Base-by-base conservation (phyloP, 192 early-diverging fungal genomes). In the Radiomyces spectabilis region DNA sequence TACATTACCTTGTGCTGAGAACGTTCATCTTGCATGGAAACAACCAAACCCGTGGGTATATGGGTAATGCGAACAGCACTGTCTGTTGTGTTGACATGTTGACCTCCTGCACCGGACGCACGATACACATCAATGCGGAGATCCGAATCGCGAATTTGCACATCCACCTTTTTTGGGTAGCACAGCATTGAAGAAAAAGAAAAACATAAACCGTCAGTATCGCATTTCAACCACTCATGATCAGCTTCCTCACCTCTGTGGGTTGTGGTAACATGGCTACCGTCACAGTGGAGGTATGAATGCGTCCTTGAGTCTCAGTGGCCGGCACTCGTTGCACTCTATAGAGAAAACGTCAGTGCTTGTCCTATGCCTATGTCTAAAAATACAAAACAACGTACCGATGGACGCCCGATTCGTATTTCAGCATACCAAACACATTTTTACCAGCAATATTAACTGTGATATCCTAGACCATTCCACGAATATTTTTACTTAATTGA, bases 81-180 rank as follows among this genome's bases (percentile, higher is more conserved):
- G 48, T 97, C 93, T 0, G 95, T 96, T 2, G 86, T 97, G 48
- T 96, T 98, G 5, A 97, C 94, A 61, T 95, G 93, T 78, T 91
- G 89, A 13, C 89, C 89, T n/a, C 89, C 89, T n/a, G 83, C 79
- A 10, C 89, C 89, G 12, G 81, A 84, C 22, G 89, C 82, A 5
- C 89, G 72, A 55, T 80, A 88, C 26, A 81, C 75, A 49, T 91
- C 89, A 24, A 89, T 75, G 1, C 82, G 72, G 4, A 91, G 62
- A 44, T 88, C 86, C 0, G 66, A 59, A 16, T 86, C 85, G 3
- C 71, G 71, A 21, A 91, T 75, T 41, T 82, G 76, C 12, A 87
- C 75, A 29, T 88, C 74, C 4, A 88, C 66, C 69, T 71, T n/a
- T n/a, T n/a, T n/a, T n/a, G n/a, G n/a, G n/a, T n/a, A n/a, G n/a